Percentiles rank a stretch among this genome's conserved stretches.
Evolutionary conservation across 1,284 basidiomycete species (phyloP).

Genomic region (Cutaneotrichosporon curvatum): DNA sequence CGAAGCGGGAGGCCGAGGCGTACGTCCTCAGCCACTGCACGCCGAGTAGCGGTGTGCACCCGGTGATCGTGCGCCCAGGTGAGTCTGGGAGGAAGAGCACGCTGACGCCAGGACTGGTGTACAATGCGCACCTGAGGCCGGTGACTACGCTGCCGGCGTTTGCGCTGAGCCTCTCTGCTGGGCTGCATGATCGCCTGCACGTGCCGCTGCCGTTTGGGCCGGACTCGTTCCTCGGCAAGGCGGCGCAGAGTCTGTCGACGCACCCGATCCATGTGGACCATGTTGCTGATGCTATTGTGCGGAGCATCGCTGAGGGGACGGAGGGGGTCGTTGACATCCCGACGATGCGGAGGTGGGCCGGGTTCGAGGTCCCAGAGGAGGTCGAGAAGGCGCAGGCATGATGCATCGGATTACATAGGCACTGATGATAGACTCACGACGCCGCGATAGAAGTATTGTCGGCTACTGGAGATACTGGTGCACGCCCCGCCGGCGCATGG

Average conservation of each 20-base stretch:
- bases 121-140: slow-evolving; percentile 88
- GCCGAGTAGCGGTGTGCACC: slow-evolving; percentile 25
- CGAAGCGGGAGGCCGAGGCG: slow-evolving; percentile 79
- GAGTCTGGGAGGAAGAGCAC: slow-evolving; percentile 34
- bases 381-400: not conserved
- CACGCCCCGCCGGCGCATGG: not conserved
- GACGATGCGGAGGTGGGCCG: slow-evolving; percentile 57
- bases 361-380: slow-evolving; percentile 19
- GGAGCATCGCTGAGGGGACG: slow-evolving; percentile 44
- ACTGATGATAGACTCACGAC: not conserved
- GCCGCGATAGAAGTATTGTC: too few species aligned
- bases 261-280: slow-evolving; percentile 94
- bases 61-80: slow-evolving; percentile 80
- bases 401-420: not conserved
- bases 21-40: slow-evolving; percentile 6
- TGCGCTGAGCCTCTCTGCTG: slow-evolving; percentile 69
- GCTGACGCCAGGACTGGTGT: slow-evolving; percentile 67
- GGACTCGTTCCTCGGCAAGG: slow-evolving; percentile 33
- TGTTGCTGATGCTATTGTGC: slow-evolving; percentile 70
- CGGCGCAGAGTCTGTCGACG: slow-evolving; percentile 59
- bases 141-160: slow-evolving; percentile 78
- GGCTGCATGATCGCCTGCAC: slow-evolving; percentile 56
- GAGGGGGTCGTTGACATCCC: slow-evolving; percentile 66
- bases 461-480: too few species aligned
- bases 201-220: slow-evolving; percentile 52